Evolutionary conservation across 2,329 filamentous ascomycete species (phyloP).

Genomic region (Exserohilum turcica): DNA sequence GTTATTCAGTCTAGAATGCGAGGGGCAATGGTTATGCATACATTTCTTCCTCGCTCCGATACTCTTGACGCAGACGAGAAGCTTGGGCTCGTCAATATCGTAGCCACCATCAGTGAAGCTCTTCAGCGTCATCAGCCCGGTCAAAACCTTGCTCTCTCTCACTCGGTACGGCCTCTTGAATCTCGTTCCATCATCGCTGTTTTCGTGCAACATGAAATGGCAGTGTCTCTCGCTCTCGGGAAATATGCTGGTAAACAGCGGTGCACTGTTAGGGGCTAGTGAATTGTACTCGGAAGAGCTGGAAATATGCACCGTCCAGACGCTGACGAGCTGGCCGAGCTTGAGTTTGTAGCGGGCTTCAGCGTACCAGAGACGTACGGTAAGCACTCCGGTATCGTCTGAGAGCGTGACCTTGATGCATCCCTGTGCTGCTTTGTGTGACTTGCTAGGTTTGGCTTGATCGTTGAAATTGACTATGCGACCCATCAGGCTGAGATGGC

Average conservation of each 20-base stretch:
- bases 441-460: conserved; percentile 50
- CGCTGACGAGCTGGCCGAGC: conserved; percentile 60
- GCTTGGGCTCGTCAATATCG: conserved; percentile 57
- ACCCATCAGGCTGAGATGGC: conserved; percentile 59
- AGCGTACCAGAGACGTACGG: conserved; percentile 61
- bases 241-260: conserved; percentile 62
- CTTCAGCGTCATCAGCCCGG: conserved; percentile 62
- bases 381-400: conserved; percentile 61
- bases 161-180: conserved; percentile 56
- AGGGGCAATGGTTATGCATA: conserved; percentile 27
- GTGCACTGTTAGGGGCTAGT: conserved; percentile 52
- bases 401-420: conserved; percentile 62
- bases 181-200: conserved; percentile 50
- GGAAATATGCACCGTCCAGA: conserved; percentile 64
- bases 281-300: conserved; percentile 50
- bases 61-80: conserved; percentile 64
- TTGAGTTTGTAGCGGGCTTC: conserved; percentile 50
- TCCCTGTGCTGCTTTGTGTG: conserved; percentile 54
- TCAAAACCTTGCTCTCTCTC: conserved; percentile 43
- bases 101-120: conserved; percentile 61
- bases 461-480: conserved; percentile 62
- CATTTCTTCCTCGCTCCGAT: conserved; percentile 59
- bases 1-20: too few species aligned
- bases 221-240: conserved; percentile 61
- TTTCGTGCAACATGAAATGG: conserved; percentile 60